phyloP scores from a whole-genome alignment of 371 early-diverging fungal genomes.

The Rhizopus arrhizus region DNA sequence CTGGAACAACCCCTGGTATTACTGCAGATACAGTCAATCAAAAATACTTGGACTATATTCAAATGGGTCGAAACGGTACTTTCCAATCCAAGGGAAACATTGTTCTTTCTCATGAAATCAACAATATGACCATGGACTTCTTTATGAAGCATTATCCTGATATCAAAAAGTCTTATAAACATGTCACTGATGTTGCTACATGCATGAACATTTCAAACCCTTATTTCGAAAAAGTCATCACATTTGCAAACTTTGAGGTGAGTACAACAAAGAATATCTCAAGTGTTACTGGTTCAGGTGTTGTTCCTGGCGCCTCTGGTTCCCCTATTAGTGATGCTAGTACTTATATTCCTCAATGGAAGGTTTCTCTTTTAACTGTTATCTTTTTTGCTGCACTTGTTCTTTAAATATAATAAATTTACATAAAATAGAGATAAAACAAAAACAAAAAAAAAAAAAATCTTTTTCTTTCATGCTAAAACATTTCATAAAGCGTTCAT shows the following conservation, averaged over 20 bases:
- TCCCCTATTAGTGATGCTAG: conserved; percentile 8
- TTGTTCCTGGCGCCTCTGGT: conserved; percentile 39
- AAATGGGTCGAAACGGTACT: conserved; percentile 47
- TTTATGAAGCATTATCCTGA: conserved; percentile 47
- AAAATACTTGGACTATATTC: conserved; percentile 35
- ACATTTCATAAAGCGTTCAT: conserved; percentile 3
- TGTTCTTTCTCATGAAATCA: conserved; percentile 57
- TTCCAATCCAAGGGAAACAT: conserved; percentile 37
- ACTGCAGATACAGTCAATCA: conserved; percentile 29
- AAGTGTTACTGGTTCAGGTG: conserved; percentile 39
- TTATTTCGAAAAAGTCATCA: conserved; percentile 47
- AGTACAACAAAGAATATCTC: conserved; percentile 24
- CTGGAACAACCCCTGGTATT: conserved; percentile 28
- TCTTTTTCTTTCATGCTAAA: conserved; percentile 2
- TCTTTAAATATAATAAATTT: conserved; percentile 19
- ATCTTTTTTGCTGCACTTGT: conserved; percentile 33
- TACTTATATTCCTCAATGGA: conserved; percentile 13
- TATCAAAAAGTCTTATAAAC: conserved; percentile 52
- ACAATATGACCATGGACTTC: conserved; percentile 57
- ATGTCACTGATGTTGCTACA: conserved; percentile 52
- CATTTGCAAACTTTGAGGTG: conserved; percentile 43
- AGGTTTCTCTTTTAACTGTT: conserved; percentile 39
- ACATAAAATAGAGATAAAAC: neutral
- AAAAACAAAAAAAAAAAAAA: conserved; percentile 1
- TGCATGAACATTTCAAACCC: conserved; percentile 59